These are phyloP conservation scores for Aspergillus haitiensis DNA, from an alignment of 495 filamentous ascomycete species.

Conservation along the genomic window DNA sequence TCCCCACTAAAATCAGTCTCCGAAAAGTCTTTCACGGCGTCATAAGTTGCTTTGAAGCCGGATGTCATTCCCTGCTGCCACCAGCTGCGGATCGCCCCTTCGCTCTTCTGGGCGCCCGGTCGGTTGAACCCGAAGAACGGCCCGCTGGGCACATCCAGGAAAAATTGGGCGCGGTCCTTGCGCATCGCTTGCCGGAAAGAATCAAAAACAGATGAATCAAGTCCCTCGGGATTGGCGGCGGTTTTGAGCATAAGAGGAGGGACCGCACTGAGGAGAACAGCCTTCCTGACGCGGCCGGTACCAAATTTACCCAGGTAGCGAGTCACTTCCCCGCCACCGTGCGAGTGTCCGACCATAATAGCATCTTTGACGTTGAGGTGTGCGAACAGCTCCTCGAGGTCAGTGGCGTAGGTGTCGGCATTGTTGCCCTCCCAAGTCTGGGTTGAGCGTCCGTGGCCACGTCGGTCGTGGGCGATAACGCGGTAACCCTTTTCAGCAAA, in stretches of 20 bases:
- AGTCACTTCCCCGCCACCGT: slow-evolving; percentile 44
- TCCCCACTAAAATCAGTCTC: slow-evolving; percentile 46
- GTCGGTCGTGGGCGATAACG: slow-evolving; percentile 44
- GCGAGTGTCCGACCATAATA: slow-evolving; percentile 43
- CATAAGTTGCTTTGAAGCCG: slow-evolving; percentile 39
- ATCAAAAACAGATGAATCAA: slow-evolving; percentile 38
- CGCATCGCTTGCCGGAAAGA: slow-evolving; percentile 36
- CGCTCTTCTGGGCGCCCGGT: slow-evolving; percentile 31
- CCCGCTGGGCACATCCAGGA: slow-evolving; percentile 40
- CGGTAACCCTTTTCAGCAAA: slow-evolving; percentile 40
- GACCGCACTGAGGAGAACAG: slow-evolving; percentile 39
- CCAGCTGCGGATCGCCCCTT: slow-evolving; percentile 43
- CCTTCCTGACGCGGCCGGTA: slow-evolving; percentile 37
- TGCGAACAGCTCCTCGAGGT: slow-evolving; percentile 38
- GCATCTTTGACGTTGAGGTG: slow-evolving; percentile 35
- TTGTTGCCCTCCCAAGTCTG: slow-evolving; percentile 45
- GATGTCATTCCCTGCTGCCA: slow-evolving; percentile 44
- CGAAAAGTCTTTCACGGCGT: slow-evolving; percentile 39
- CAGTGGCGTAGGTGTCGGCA: slow-evolving; percentile 41
- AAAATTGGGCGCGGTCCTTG: slow-evolving; percentile 41
- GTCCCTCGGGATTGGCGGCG: slow-evolving; percentile 32
- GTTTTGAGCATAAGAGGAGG: slow-evolving; percentile 40
- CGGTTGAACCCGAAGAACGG: slow-evolving; percentile 49
- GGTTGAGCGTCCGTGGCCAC: slow-evolving; percentile 43
- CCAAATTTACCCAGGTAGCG: slow-evolving; percentile 38